Percentiles rank a stretch among this genome's conserved stretches.
These are phyloP conservation scores for Alternaria rosae DNA, from an alignment of 2,329 filamentous ascomycete species.

Conservation along the genomic window DNA sequence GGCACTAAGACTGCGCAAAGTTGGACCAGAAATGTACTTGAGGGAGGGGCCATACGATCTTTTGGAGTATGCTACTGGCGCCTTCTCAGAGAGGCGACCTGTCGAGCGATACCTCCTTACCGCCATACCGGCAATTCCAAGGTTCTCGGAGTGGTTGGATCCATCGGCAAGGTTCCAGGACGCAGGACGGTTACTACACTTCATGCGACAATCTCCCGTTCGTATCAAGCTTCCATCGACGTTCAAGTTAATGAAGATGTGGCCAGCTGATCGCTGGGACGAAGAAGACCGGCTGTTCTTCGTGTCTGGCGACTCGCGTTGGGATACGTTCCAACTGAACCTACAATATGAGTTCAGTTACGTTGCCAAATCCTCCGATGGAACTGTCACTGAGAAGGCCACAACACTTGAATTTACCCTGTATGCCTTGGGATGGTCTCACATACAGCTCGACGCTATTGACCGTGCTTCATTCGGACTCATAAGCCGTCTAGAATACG, in stretches of 20 bases:
- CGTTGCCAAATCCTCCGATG: neutral
- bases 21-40: neutral
- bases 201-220: neutral
- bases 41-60: neutral
- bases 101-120: neutral
- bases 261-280: neutral
- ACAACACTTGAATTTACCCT: neutral
- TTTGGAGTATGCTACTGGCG: neutral
- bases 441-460: neutral
- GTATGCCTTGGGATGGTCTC: neutral
- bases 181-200: neutral
- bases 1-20: neutral
- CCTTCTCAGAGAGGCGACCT: neutral
- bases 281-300: neutral
- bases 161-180: neutral
- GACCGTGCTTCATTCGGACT: neutral
- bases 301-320: neutral
- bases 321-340: neutral
- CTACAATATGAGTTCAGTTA: neutral
- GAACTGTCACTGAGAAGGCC: neutral
- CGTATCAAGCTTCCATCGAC: neutral
- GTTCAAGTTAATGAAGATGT: neutral
- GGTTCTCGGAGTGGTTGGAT: neutral
- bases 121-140: neutral
- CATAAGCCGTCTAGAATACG: neutral